A percentile compares a stretch with the other conserved stretches of the same genome.
phyloP scores from a whole-genome alignment of 2,329 filamentous ascomycete genomes.

The Nemania sp. region DNA sequence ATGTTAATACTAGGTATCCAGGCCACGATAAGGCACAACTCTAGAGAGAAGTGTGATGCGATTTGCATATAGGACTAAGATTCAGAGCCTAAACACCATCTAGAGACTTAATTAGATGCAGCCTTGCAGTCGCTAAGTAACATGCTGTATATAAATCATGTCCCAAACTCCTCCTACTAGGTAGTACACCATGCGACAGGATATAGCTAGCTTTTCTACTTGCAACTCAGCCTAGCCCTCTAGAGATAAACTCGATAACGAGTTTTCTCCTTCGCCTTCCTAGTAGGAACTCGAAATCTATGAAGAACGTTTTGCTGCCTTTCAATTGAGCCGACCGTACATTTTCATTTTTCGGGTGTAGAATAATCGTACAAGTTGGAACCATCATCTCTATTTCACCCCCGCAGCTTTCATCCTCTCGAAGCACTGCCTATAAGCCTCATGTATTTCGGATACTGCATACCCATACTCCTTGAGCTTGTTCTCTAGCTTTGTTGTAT shows the following conservation, averaged over 20 bases:
- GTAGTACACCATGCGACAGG: conserved; percentile 12
- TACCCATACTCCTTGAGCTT: conserved; percentile 71
- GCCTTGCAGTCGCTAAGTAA: not conserved
- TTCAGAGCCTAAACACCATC: not conserved
- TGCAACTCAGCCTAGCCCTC: not conserved
- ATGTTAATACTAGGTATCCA: not conserved
- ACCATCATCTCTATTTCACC: conserved; percentile 56
- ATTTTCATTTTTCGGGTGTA: not conserved
- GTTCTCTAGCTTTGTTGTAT: conserved; percentile 69
- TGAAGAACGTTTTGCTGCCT: not conserved
- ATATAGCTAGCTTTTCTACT: not conserved
- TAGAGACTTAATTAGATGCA: not conserved
- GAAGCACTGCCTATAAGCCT: conserved; percentile 72
- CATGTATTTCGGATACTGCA: conserved; percentile 70
- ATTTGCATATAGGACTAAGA: not conserved
- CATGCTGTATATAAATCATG: conserved; percentile 1
- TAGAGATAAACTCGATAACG: not conserved
- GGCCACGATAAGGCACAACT: no score
- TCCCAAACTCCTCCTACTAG: conserved; percentile 12
- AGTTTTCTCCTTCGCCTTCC: not conserved
- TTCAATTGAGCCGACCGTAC: not conserved
- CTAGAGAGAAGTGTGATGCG: not conserved
- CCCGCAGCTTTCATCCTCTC: conserved; percentile 71
- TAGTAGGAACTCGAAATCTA: not conserved
- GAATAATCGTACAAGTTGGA: not conserved